These are phyloP conservation scores for Coemansia sp. DNA, from an alignment of 192 early-diverging fungal genomes.

Conservation along the genomic window DNA sequence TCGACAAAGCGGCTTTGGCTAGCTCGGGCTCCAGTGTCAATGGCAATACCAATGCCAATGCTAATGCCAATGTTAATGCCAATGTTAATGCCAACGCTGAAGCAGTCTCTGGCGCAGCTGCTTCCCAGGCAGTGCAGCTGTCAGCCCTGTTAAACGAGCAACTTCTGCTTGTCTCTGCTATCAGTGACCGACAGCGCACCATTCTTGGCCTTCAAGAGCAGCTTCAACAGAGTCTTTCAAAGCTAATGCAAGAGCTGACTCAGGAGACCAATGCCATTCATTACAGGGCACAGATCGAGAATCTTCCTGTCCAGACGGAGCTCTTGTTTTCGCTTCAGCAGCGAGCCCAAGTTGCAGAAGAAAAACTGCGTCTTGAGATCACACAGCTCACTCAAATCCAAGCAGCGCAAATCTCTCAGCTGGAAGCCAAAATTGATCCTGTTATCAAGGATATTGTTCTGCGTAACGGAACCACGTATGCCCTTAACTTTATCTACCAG, in stretches of 20 bases:
- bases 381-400: slow-evolving; percentile 31
- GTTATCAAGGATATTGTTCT: slow-evolving; percentile 45
- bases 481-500: slow-evolving; percentile 40
- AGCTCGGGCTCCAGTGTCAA: too few species aligned
- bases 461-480: slow-evolving; percentile 30
- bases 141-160: slow-evolving; percentile 43
- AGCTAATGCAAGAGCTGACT: slow-evolving; percentile 45
- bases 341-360: slow-evolving; percentile 28
- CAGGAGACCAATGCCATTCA: slow-evolving; percentile 44
- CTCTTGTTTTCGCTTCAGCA: slow-evolving; percentile 41
- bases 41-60: too few species aligned
- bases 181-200: slow-evolving; percentile 37
- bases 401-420: slow-evolving; percentile 30
- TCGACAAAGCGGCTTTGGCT: too few species aligned
- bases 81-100: not conserved
- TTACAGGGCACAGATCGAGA: slow-evolving; percentile 36
- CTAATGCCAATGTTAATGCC: too few species aligned
- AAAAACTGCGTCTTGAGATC: slow-evolving; percentile 20
- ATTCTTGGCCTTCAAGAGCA: slow-evolving; percentile 30
- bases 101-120: not conserved
- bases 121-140: slow-evolving; percentile 45
- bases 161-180: slow-evolving; percentile 26
- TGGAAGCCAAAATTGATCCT: slow-evolving; percentile 42
- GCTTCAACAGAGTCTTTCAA: slow-evolving; percentile 36
- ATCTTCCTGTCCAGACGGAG: slow-evolving; percentile 26